Base-by-base conservation (phyloP, 805 yeast species). In the Alloascoidea africana region DNA sequence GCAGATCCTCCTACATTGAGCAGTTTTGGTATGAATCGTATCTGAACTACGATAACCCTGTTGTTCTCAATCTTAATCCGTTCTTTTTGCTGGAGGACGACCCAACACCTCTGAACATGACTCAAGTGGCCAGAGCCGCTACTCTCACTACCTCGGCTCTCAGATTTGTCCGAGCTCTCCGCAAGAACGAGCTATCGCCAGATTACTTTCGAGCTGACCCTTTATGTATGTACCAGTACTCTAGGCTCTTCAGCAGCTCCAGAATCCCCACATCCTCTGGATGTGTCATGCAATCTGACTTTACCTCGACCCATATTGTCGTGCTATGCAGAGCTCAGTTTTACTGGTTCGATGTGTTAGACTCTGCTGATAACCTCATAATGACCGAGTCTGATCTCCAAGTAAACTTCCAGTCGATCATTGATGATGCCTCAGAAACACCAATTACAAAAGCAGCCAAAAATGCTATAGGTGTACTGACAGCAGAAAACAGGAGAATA, bases 341-440 rank as follows among this genome's bases (percentile, higher is more conserved):
- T 55, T 86, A 86, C 59, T 86, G 96, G 95, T 86, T 86, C 53
- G 95, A 86, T 52, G 96, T 86, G 1, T 62, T 86, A 47, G 93
- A 85, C 55, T 65, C 66, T 36, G 60, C 73, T 44, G 73, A 81
- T 52, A 76, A 82, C 50, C 63, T 86, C 43, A 66, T 85, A 36
- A 62, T 86, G 51, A 66, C 78, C 1, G 89, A 84, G 50, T 73
- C 70, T 39, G 93, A 84, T 53, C 65, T 86, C 46, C 76, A 73
- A 39, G 63, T 76, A 52, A 85, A 84, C 56, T 73, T 81, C 51
- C 72, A 76, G 41, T 70, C 84, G 6, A 83, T 86, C 40, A 66
- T 86, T 34, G 71, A 69, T 39, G 96, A 86, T 55, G 82, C 91
- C 6, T 60, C 62, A 43, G 50, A 52, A 18, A 58, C 58, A 1